Evolutionary conservation across 139 green algal species (phyloP).

Genomic region (Chlamydomonas urium): DNA sequence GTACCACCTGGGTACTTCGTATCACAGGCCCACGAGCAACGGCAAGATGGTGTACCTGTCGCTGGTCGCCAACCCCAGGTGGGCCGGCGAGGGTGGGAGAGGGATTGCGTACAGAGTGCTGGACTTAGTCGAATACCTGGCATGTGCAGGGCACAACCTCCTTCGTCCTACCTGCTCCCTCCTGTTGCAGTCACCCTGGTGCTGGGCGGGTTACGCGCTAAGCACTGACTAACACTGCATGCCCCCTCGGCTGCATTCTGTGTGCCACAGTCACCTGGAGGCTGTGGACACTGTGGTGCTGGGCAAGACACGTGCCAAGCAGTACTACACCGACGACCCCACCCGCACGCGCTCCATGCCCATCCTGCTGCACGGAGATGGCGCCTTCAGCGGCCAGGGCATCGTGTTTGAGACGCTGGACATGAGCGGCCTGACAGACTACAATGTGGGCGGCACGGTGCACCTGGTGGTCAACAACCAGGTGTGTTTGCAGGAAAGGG

Average conservation of each 20-base stretch:
- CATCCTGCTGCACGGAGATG: conserved; percentile 96
- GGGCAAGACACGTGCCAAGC: conserved; percentile 94
- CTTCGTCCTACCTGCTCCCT: too few relatives aligned
- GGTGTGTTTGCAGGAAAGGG: too few relatives aligned
- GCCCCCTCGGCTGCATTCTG: too few relatives aligned
- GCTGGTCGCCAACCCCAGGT: conserved; percentile 91
- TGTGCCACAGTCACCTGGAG: conserved; percentile 90
- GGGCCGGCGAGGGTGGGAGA: background rate
- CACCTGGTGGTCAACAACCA: conserved; percentile 99
- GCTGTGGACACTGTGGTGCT: conserved; percentile 90
- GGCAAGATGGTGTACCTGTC: conserved; percentile 90
- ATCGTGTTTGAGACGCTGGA: conserved; percentile 98
- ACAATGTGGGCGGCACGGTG: conserved; percentile 89
- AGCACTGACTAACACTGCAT: too few relatives aligned
- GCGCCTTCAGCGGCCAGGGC: conserved; percentile 91
- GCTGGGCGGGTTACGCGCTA: too few relatives aligned
- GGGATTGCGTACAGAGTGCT: too few relatives aligned
- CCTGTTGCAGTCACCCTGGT: too few relatives aligned
- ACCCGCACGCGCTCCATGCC: conserved; percentile 63
- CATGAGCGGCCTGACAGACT: conserved; percentile 90
- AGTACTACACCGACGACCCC: conserved; percentile 76
- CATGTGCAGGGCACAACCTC: too few relatives aligned
- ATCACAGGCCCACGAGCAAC: conserved; percentile 83
- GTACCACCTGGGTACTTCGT: conserved; percentile 97
- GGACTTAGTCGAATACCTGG: too few relatives aligned